Conservation (phyloP, 495 filamentous ascomycete genomes). For the Neurospora sp. region DNA sequence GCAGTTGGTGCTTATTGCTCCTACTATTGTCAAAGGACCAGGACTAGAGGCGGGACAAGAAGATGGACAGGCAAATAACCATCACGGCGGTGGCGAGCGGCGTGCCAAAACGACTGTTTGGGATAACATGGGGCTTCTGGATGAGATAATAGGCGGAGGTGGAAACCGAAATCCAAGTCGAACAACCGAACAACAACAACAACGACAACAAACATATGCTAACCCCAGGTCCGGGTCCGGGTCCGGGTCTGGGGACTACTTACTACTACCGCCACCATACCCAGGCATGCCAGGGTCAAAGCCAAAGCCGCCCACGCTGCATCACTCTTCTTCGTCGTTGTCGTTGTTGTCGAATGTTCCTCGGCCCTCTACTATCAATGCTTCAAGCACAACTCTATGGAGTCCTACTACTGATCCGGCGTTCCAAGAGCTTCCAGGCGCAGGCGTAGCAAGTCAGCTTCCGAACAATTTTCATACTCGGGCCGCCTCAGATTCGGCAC, state of each 20-base stretch:
- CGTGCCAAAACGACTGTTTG: slow-evolving; percentile 42
- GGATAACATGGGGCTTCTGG: slow-evolving; percentile 44
- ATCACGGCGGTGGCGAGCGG: slow-evolving; percentile 39
- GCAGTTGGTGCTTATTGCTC: slow-evolving; percentile 43
- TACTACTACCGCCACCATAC: background rate
- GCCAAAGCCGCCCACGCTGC: background rate
- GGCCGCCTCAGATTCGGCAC: no score
- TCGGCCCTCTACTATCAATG: background rate
- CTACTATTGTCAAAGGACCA: slow-evolving; percentile 28
- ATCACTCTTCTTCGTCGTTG: background rate
- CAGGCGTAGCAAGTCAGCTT: background rate
- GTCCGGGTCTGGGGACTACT: background rate
- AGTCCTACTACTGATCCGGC: background rate
- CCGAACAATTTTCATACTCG: no score
- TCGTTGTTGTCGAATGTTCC: background rate
- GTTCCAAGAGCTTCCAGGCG: background rate
- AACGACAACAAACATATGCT: background rate
- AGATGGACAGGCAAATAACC: background rate
- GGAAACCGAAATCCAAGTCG: background rate
- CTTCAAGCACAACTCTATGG: background rate
- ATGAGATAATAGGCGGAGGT: slow-evolving; percentile 29
- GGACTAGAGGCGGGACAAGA: background rate
- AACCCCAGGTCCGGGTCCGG: background rate
- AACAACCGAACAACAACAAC: background rate
- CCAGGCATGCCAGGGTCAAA: background rate